phyloP scores from a whole-genome alignment of 1,139 yeast genomes.

The Candida tropicalis region DNA sequence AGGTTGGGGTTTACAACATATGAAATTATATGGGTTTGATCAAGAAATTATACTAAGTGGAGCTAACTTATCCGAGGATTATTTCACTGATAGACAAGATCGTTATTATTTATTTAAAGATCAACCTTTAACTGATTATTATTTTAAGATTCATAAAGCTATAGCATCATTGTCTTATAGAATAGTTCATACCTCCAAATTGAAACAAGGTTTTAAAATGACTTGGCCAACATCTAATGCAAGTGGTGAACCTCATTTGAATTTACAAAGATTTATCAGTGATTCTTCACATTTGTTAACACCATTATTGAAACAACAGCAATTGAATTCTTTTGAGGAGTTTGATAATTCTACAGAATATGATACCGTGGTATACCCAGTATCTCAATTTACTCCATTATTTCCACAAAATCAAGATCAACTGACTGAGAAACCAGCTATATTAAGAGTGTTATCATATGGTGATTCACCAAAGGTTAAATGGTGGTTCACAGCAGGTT shows the following conservation, averaged over 20 bases:
- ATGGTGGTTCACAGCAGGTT: constrained; percentile 97
- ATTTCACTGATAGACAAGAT: constrained; percentile 95
- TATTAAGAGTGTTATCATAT: constrained; percentile 61
- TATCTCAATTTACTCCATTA: constrained; percentile 88
- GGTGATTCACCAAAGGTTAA: constrained; percentile 56
- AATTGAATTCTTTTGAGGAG: constrained; percentile 37
- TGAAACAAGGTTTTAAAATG: constrained; percentile 54
- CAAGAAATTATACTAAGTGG: constrained; percentile 87
- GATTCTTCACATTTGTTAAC: constrained; percentile 61
- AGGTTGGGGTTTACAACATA: constrained; percentile 92
- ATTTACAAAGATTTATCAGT: constrained; percentile 56
- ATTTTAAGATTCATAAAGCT: constrained; percentile 66
- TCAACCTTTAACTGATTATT: constrained; percentile 65
- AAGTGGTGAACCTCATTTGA: constrained; percentile 72
- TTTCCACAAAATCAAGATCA: constrained; percentile 54
- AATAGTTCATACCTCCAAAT: constrained; percentile 41
- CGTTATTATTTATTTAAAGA: constrained; percentile 77
- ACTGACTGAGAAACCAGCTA: constrained; percentile 81
- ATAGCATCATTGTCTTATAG: constrained; percentile 72
- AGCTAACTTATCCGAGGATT: constrained; percentile 88
- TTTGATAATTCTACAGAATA: constrained; percentile 24
- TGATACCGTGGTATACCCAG: constrained; percentile 83
- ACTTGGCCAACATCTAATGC: constrained; percentile 76
- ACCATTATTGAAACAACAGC: constrained; percentile 56
- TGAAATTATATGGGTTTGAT: constrained; percentile 96